Conservation (phyloP, 331 rosid species). For the Cydonia oblonga region DNA sequence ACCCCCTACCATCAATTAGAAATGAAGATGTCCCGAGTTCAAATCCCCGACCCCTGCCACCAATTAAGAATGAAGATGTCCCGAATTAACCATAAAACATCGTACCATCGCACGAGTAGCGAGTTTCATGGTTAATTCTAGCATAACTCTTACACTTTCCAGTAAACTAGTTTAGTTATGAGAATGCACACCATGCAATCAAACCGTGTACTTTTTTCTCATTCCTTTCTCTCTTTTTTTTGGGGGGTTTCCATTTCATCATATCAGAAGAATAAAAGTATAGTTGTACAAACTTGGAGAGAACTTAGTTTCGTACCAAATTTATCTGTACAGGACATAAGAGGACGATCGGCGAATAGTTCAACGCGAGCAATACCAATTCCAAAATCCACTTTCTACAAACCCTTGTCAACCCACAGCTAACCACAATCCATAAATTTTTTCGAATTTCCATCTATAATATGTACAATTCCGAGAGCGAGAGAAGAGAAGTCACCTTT, state of each 20-base stretch:
- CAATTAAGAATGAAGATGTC: too few relatives aligned
- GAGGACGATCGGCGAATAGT: conserved; percentile 20
- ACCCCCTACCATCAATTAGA: too few relatives aligned
- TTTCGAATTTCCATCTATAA: conserved; percentile 2
- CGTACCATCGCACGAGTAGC: too few relatives aligned
- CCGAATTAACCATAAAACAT: too few relatives aligned
- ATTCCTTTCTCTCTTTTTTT: not conserved
- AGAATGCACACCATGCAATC: not conserved
- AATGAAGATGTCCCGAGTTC: too few relatives aligned
- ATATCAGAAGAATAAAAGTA: conserved; percentile 1
- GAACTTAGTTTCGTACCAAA: conserved; percentile 16
- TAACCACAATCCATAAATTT: conserved; percentile 5
- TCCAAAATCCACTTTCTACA: conserved; percentile 16
- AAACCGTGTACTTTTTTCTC: not conserved
- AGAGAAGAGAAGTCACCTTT: conserved; percentile 7
- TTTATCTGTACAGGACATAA: conserved; percentile 21
- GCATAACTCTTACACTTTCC: too few relatives aligned
- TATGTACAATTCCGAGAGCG: conserved; percentile 10
- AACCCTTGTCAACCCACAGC: conserved; percentile 7
- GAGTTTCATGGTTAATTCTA: too few relatives aligned
- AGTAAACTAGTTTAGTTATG: too few relatives aligned
- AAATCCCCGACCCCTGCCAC: too few relatives aligned
- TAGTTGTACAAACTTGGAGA: conserved; percentile 14
- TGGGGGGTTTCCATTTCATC: not conserved
- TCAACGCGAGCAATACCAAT: conserved; percentile 13